Conservation (phyloP, 2,329 filamentous ascomycete genomes). For the Pseudogymnoascus sp. region DNA sequence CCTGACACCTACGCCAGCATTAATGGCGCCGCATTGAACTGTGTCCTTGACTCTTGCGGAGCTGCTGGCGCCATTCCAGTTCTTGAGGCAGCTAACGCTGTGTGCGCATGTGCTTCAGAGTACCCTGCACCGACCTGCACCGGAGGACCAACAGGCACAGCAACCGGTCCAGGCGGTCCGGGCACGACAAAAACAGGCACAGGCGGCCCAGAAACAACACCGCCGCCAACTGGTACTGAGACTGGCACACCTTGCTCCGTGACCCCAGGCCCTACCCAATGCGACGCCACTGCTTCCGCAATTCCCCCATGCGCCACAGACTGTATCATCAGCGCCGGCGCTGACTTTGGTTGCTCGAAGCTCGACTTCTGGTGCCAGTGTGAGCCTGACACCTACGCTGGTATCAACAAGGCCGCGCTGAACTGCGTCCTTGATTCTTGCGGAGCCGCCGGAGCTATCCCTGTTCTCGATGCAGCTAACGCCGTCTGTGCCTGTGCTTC, state of each 20-base stretch:
- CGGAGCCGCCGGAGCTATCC: not conserved
- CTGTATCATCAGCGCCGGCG: not conserved
- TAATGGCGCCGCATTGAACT: not conserved
- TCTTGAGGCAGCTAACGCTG: not conserved
- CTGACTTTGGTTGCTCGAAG: not conserved
- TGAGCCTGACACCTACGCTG: not conserved
- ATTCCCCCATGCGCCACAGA: not conserved
- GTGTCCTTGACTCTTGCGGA: not conserved
- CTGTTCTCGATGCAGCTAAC: not conserved
- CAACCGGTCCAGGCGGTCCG: not conserved
- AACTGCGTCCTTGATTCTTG: not conserved
- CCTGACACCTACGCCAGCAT: not conserved
- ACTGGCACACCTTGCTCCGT: not conserved
- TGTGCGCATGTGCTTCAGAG: not conserved
- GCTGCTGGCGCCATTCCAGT: not conserved
- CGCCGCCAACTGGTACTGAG: not conserved
- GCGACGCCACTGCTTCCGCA: not conserved
- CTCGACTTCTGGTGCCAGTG: not conserved
- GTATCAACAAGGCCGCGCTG: not conserved
- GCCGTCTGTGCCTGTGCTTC: not conserved
- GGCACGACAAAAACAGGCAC: not conserved
- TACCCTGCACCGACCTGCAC: not conserved
- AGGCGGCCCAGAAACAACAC: not conserved
- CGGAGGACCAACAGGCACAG: not conserved
- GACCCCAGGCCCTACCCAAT: not conserved